Base-by-base conservation (phyloP, 192 early-diverging fungal genomes). In the Coemansia sp. region DNA sequence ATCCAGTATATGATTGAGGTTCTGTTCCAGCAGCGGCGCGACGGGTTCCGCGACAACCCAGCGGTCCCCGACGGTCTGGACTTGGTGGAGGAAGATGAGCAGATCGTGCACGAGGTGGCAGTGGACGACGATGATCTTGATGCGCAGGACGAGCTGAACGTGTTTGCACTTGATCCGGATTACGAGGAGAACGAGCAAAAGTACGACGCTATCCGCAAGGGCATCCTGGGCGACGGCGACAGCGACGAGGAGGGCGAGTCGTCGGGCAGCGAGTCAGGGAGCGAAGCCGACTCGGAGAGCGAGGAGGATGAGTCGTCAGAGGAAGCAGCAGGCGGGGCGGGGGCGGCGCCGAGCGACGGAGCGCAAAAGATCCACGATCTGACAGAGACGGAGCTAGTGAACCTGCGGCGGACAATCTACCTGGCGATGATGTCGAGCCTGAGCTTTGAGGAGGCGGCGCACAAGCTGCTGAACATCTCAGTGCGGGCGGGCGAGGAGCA, bases 1-100 rank as follows among this genome's bases (percentile, higher is more conserved):
- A 83, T 89, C 4, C 92, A 98, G 64, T 78, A 96, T 50, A 98
- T 96, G 93, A 88, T 98, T 22, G 94, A 98, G 64, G 93, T 94
- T 14, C 54, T 98, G 22, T 95, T 98, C 60, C 93, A 98, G 77
- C 80, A 92, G 17, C 79, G 94, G 27, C 90, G 90, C 41, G 91
- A 94, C 38, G 90, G 90, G 42, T 98, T 88, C 76, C 92, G 93
- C 44, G 87, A 92, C 49, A 89, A 90, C 47, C 85, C 83, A 39
- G 67, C 85, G 3, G 71, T 96, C 7, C 57, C 79, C 7, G 64
- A 75, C 14, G 93, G 85, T 10, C 64, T 98, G 34, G 94, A 98
- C 60, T 51, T 98, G 14, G 91, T 98, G 6, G 89, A 94, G 13
- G 87, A 91, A 35, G 91, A 90, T n/a, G 93, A 98, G 51, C 92